These are phyloP conservation scores for Amanita pseudoporphyria DNA, from an alignment of 768 basidiomycete species.

Conservation along the genomic window DNA sequence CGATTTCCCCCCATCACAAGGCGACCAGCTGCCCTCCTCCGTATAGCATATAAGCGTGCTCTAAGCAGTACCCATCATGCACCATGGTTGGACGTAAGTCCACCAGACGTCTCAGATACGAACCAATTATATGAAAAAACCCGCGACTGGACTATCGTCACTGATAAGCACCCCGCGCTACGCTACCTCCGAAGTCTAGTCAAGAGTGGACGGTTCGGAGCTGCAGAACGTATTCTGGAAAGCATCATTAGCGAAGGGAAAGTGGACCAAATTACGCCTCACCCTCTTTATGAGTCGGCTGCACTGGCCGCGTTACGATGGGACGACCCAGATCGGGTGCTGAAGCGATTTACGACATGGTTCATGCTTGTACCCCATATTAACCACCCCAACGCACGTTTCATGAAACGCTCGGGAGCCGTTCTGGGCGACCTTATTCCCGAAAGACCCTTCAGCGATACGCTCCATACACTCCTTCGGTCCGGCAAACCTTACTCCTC, in stretches of 20 bases:
- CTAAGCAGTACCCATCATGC: not conserved
- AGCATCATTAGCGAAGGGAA: not conserved
- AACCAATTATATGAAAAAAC: not conserved
- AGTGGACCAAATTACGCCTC: not conserved
- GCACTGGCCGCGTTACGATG: constrained; percentile 12
- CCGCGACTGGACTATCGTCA: not conserved
- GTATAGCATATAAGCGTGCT: not conserved
- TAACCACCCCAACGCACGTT: not conserved
- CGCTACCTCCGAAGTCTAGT: not conserved
- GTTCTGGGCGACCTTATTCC: not conserved
- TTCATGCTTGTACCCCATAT: constrained; percentile 14
- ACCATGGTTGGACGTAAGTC: too few relatives aligned
- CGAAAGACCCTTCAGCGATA: constrained; percentile 4
- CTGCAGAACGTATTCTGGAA: not conserved
- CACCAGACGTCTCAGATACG: not conserved
- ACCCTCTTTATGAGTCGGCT: constrained; percentile 13
- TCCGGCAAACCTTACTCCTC: constrained; percentile 10
- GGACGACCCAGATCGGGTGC: constrained; percentile 3
- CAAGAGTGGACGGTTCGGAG: not conserved
- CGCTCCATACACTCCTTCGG: constrained; percentile 10
- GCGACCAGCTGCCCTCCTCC: not conserved
- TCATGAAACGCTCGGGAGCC: not conserved
- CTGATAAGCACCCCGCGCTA: not conserved
- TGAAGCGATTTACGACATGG: constrained; percentile 11
- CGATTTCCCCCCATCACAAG: too few relatives aligned